Base-by-base conservation (phyloP, 306 rosid species). In the Quillaja saponaria region DNA sequence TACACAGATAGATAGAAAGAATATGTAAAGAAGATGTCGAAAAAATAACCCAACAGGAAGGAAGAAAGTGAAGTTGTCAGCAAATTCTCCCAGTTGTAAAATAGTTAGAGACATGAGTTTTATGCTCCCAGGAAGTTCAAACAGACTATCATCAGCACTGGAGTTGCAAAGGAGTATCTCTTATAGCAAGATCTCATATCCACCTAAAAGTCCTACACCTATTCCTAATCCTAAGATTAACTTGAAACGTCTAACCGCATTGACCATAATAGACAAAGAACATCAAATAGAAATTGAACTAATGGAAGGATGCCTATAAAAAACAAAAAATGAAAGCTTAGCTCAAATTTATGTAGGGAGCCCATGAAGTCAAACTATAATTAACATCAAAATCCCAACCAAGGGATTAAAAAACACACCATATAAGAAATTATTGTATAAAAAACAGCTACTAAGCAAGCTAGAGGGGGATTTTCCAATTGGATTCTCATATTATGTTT, bases 311-410 rank as follows among this genome's bases (percentile, higher is more conserved):
- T 5, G 34, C 44, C 59, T 38, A 51, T 46, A 49, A 3, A 49
- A 50, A 16, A 16, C 13, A 41, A 5, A 62, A 14, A 50, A 25
- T 25, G 31, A 25, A 25, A 2, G 4, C 31, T 4, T 49, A n/a
- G 13, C 45, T 49, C 28, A 15, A 40, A 7, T 0, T n/a, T 16
- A 42, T 4, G 2, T 2, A 25, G 31, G 31, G 31, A 4, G 2
- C 31, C 31, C 31, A 25, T 25, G 4, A 25, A 25, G 37, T 14
- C 9, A 49, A 55, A 46, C 49, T n/a, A 68, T 56, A 55, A 67
- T 33, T 19, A 9, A n/a, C 0, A 4, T 20, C 13, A 11, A 8
- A 65, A 41, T 33, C 14, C 17, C 42, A 19, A 18, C 41, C 14
- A 34, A 1, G 19, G 9, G 12, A 61, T 11, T 15, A 46, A 28